A percentile compares a stretch with the other conserved stretches of the same genome.
Conservation (phyloP, 768 basidiomycete genomes). For the Polyporus arcularius region DNA sequence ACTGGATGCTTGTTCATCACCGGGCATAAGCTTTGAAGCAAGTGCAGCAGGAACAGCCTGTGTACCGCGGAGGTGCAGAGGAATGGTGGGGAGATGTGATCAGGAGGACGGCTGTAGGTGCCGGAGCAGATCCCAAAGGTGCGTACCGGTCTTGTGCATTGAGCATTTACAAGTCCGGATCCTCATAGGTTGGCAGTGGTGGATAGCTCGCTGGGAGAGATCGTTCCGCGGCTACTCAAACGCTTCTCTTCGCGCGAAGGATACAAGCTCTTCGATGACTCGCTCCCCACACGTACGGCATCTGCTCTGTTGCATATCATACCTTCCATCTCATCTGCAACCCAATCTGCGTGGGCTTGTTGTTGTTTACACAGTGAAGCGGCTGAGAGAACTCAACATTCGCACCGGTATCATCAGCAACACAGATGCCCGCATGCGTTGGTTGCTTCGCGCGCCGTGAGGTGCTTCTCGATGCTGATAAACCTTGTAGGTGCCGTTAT, state of each 20-base stretch:
- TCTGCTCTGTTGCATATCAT: not conserved
- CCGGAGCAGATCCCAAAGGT: slow-evolving; percentile 66
- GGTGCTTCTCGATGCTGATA: not conserved
- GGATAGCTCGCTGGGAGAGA: slow-evolving; percentile 49
- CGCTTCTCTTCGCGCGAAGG: slow-evolving; percentile 74
- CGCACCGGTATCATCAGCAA: slow-evolving; percentile 69
- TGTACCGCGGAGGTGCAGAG: slow-evolving; percentile 54
- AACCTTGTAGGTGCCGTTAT: slow-evolving; percentile 44
- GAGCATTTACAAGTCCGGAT: not conserved
- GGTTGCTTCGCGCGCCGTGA: slow-evolving; percentile 21
- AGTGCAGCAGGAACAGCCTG: slow-evolving; percentile 60
- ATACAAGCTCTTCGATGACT: slow-evolving; percentile 61
- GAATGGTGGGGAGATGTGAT: slow-evolving; percentile 84
- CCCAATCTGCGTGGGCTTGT: not conserved
- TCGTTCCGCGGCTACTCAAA: slow-evolving; percentile 61
- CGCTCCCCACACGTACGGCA: slow-evolving; percentile 43
- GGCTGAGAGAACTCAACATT: slow-evolving; percentile 47
- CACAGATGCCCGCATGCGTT: slow-evolving; percentile 72
- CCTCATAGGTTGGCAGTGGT: slow-evolving; percentile 43
- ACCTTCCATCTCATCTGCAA: not conserved
- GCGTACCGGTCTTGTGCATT: slow-evolving; percentile 15
- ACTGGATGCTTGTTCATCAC: not conserved
- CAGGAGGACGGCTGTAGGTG: slow-evolving; percentile 68
- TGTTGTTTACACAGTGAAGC: slow-evolving; percentile 39
- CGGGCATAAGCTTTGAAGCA: slow-evolving; percentile 42